A percentile compares a stretch with the other conserved stretches of the same genome.
Evolutionary conservation across 176 grass and related monocot species (phyloP).

Genomic region (Cenchrus purpureus): DNA sequence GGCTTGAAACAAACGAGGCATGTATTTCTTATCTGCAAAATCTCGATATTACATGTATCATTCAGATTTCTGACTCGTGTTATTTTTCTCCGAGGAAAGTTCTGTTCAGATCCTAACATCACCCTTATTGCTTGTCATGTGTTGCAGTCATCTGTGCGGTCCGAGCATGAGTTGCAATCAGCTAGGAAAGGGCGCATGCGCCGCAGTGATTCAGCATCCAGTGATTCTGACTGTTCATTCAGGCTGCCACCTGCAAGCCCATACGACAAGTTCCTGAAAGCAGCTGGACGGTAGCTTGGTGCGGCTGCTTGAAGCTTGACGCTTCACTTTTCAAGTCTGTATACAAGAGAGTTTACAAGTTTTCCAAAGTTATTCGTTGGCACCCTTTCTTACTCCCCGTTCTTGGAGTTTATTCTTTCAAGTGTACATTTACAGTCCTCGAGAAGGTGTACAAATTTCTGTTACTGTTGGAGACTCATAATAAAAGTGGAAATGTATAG

Average conservation of each 20-base stretch:
- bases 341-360: slow-evolving; percentile 31
- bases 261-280: slow-evolving; percentile 96
- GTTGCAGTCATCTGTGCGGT: slow-evolving; percentile 54
- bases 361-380: neutral
- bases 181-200: slow-evolving; percentile 51
- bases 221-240: slow-evolving; percentile 73
- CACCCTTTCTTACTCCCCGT: neutral
- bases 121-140: slow-evolving; percentile 3
- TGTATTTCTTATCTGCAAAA: slow-evolving; percentile 20
- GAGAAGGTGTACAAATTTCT: slow-evolving; percentile 53
- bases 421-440: slow-evolving; percentile 42
- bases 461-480: slow-evolving; percentile 2
- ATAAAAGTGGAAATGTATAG: slow-evolving; percentile 37
- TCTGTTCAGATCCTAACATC: neutral
- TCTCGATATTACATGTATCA: neutral
- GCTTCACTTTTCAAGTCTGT: slow-evolving; percentile 14
- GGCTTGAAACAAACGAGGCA: slow-evolving; percentile 56
- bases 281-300: slow-evolving; percentile 72
- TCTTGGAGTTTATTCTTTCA: slow-evolving; percentile 18
- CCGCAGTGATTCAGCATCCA: slow-evolving; percentile 63
- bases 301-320: slow-evolving; percentile 11
- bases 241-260: slow-evolving; percentile 89
- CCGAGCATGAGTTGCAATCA: slow-evolving; percentile 41
- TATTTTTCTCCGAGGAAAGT: neutral
- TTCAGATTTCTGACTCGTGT: neutral